Conservation (phyloP, 129 eudicot genomes). For the Gnaphalium uliginosum region DNA sequence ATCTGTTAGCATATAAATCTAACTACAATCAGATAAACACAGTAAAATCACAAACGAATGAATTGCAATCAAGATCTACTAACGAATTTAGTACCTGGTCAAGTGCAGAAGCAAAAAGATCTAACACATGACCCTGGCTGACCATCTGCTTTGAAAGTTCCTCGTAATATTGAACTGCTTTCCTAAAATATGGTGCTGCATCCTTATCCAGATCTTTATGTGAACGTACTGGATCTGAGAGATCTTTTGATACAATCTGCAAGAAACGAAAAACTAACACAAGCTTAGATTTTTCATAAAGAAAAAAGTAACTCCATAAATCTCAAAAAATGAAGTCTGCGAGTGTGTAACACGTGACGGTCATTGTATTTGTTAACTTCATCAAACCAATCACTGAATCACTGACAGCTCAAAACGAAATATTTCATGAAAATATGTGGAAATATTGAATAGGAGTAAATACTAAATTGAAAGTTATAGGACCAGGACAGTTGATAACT, state of each 20-base stretch:
- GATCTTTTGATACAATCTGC: conserved; percentile 90
- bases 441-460: background rate
- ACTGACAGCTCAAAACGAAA: background rate
- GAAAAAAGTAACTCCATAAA: background rate
- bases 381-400: background rate
- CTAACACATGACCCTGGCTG: conserved; percentile 93
- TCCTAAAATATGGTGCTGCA: conserved; percentile 93
- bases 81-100: conserved; percentile 69
- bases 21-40: conserved; percentile 14
- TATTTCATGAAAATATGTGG: too few species aligned
- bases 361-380: conserved; percentile 6
- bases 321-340: background rate
- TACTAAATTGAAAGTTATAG: background rate
- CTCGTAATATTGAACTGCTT: conserved; percentile 81
- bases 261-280: conserved; percentile 21
- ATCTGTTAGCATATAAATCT: background rate
- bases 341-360: background rate
- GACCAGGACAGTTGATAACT: background rate
- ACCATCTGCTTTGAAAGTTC: conserved; percentile 88
- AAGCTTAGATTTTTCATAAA: conserved; percentile 5
- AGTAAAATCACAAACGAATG: background rate
- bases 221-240: conserved; percentile 94
- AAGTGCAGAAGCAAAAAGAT: conserved; percentile 98
- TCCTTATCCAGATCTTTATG: conserved; percentile 98
- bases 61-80: background rate